Evolutionary conservation across 352 stramenopile species (phyloP), one percentile per base, ranked within the genome.

Genomic region (Pythium brachiatum): DNA sequence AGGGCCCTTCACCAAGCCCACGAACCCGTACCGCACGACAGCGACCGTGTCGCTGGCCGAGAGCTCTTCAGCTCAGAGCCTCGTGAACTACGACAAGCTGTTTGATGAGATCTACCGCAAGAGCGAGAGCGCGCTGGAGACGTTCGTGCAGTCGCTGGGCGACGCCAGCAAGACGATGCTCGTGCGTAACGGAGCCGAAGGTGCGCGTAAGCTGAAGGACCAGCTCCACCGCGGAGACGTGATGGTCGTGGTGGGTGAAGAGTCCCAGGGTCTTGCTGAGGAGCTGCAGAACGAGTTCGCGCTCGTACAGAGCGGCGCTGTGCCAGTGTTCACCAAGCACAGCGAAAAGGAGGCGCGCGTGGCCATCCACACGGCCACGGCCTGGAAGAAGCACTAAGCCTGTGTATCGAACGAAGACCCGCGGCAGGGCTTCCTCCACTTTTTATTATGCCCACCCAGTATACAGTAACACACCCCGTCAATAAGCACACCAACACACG

Each of bases 41-140:
- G 80, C 82, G 32, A 60, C 68, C 4, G 69, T 90, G 16, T 44
- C 73, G 9, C 62, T 88, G 36, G 57, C 38, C n/a, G 48, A 38
- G 44, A 41, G 20, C 11, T 31, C 15, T 0, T 36, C 20, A 11
- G 43, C 3, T 3, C 15, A n/a, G 5, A 32, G 26, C 2, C 32
- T 46, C 0, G 23, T 8, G 13, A 48, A 55, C 46, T 44, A 59
- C 31, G 23, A 60, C 7, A 53, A 58, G 53, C 66, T 89, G 1
- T 85, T 91, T 36, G 69, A 87, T 9, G 78, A 87, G 41, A 62
- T 91, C 44, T 76, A 76, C 48, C 54, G 68, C 58, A 78, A 86
- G 66, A 79, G 74, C n/a, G 79, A 91, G 73, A 68, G 69, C 60
- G 73, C 76, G 11, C 67, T 91, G 9, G 74, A 87, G 57, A 48